Percentiles rank a stretch among this genome's conserved stretches.
Evolutionary conservation across 2,329 filamentous ascomycete genomes (phyloP).

Genomic region (Pseudogymnoascus sp.): DNA sequence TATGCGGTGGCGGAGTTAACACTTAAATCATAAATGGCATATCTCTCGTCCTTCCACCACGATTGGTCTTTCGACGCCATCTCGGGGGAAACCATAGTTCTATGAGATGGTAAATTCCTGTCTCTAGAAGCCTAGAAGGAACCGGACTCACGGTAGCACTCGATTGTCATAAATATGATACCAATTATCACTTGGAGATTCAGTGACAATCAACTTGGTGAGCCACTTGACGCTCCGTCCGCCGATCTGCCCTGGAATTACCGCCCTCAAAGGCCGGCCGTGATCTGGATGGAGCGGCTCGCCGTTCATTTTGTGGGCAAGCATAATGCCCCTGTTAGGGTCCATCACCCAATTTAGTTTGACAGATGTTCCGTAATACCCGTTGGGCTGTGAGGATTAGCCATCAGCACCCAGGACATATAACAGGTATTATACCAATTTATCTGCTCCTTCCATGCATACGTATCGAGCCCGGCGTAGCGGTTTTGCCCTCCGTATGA

Average conservation of each 20-base stretch:
- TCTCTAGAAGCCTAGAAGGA: too few species aligned
- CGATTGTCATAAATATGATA: conserved; percentile 94
- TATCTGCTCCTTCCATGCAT: conserved; percentile 87
- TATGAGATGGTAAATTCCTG: background rate
- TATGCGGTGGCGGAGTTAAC: conserved; percentile 77
- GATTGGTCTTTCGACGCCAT: conserved; percentile 64
- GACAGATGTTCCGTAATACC: conserved; percentile 79
- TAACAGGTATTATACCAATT: conserved; percentile 36
- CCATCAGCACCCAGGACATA: too few species aligned
- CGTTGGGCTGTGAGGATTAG: conserved; percentile 52
- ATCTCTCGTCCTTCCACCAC: conserved; percentile 83
- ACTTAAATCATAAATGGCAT: conserved; percentile 88
- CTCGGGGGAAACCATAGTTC: conserved; percentile 74
- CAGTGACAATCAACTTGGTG: conserved; percentile 70
- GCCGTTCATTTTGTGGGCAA: conserved; percentile 88
- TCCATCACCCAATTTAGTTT: conserved; percentile 87
- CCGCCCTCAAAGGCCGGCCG: conserved; percentile 71
- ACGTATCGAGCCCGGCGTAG: conserved; percentile 68
- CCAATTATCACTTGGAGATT: conserved; percentile 80
- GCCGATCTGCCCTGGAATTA: conserved; percentile 87
- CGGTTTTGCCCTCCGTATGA: conserved; percentile 63
- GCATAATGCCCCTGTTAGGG: conserved; percentile 72
- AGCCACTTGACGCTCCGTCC: conserved; percentile 92
- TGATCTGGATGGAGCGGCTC: conserved; percentile 75
- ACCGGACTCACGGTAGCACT: conserved; percentile 53